Base-by-base conservation (phyloP, 2,329 filamentous ascomycete species). In the Penicillium occitanis region DNA sequence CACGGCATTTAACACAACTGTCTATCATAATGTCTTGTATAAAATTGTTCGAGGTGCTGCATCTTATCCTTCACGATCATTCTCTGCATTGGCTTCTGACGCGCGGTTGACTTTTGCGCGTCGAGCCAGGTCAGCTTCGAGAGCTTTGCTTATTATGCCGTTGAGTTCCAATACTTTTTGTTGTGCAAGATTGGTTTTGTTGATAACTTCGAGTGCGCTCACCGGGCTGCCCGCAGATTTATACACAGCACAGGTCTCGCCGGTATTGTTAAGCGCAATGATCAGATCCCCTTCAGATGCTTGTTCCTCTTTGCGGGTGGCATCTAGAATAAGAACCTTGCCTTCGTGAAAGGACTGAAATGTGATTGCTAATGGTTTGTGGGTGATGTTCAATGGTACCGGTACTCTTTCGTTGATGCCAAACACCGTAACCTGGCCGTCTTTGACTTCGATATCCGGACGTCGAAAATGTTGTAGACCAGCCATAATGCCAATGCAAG, bases 401-500 rank as follows among this genome's bases (percentile, higher is more conserved):
- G 94, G 94, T 69, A 97, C 93, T 69, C 95, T 86, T 81, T 99
- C 94, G 13, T 91, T 88, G 2, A 90, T 79, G 1, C 90, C 91
- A 80, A 94, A 96, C 51, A 98, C 87, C 1, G 91, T 96, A 69
- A 97, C 86, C 35, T 88, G 86, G 72, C 93, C 93, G 66, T 92
- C 92, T 72, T 93, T 90, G 40, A 97, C 91, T 71, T 89, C 89
- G 5, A 93, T 92, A 76, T 98, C 95, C 1, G 93, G 93, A 74
- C 93, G 90, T 68, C 92, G 87, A 80, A 97, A 99, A 80, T 98
- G 94, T 68, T 92, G 90, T 70, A 99, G 83, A 1, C 92, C 93
- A 0, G 94, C 91, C 71, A 98, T 89, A 62, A 96, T 88, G 35
- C 92, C 92, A 62, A 97, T 86, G 75, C 93, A 97, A 25, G 91